Evolutionary conservation across 768 basidiomycete genomes (phyloP).

Genomic region (Lactifluus hygrophoroides): DNA sequence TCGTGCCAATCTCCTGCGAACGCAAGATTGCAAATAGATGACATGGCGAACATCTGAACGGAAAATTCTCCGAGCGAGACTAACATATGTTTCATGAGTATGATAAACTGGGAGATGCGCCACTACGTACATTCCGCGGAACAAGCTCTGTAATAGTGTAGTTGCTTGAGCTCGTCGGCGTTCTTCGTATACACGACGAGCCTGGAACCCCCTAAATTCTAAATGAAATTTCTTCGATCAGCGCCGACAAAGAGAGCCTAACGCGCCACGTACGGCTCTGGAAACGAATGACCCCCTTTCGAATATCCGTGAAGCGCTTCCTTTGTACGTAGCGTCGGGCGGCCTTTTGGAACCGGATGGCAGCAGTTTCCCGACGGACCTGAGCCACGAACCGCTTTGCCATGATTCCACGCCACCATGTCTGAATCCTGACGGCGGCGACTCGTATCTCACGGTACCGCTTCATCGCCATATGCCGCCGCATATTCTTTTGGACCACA

Average conservation of each 20-base stretch:
- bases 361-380: conserved; percentile 67
- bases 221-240: conserved; percentile 6
- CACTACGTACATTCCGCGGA: conserved; percentile 76
- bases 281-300: conserved; percentile 55
- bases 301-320: conserved; percentile 54
- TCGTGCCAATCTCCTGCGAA: conserved; percentile 81
- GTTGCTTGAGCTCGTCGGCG: conserved; percentile 54
- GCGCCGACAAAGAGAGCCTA: background rate
- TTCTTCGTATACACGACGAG: conserved; percentile 51
- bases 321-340: conserved; percentile 69
- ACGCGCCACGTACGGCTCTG: conserved; percentile 71
- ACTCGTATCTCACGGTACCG: conserved; percentile 61
- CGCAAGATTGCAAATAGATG: conserved; percentile 82
- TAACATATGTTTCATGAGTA: conserved; percentile 23
- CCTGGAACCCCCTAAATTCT: conserved; percentile 72
- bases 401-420: conserved; percentile 87
- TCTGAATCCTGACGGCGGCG: conserved; percentile 81
- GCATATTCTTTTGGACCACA: conserved; percentile 96
- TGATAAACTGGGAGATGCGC: background rate
- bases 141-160: conserved; percentile 65
- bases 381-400: conserved; percentile 63
- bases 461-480: conserved; percentile 75
- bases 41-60: conserved; percentile 59
- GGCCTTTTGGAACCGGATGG: conserved; percentile 65
- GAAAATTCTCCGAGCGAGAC: conserved; percentile 47